phyloP scores from a whole-genome alignment of 441 rosid genomes.

The Viola pubescens region DNA sequence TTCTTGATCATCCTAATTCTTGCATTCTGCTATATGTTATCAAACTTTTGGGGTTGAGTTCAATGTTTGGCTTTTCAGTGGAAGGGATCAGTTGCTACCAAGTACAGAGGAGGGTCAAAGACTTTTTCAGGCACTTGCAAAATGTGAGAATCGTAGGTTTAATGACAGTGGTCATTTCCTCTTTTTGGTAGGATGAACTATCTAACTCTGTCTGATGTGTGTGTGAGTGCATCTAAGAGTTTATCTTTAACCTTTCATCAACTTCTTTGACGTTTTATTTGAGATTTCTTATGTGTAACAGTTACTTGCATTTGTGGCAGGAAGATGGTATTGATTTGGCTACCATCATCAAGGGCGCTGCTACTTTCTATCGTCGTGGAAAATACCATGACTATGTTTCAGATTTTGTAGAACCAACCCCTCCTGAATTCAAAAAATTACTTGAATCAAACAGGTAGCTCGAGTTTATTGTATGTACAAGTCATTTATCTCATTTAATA shows the following conservation, averaged over 20 bases:
- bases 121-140: conserved; percentile 35
- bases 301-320: conserved; percentile 31
- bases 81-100: conserved; percentile 67
- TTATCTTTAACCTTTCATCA: not conserved
- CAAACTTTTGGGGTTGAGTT: conserved; percentile 4
- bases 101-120: conserved; percentile 60
- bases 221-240: not conserved
- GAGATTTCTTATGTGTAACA: conserved; percentile 1
- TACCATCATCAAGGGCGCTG: conserved; percentile 46
- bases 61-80: conserved; percentile 33
- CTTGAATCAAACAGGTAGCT: conserved; percentile 43
- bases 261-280: conserved; percentile 3
- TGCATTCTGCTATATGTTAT: not conserved
- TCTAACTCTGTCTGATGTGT: not conserved
- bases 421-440: conserved; percentile 38
- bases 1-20: not conserved
- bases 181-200: conserved; percentile 51
- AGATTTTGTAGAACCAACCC: conserved; percentile 64
- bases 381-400: conserved; percentile 40
- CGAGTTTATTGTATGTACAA: too few species aligned
- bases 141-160: conserved; percentile 51
- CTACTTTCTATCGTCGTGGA: conserved; percentile 66
- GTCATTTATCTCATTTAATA: too few species aligned
- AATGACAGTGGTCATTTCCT: conserved; percentile 60
- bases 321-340: conserved; percentile 68